Evolutionary conservation across 176 grass and related monocot genomes (phyloP).

Genomic region (Otatea glauca): DNA sequence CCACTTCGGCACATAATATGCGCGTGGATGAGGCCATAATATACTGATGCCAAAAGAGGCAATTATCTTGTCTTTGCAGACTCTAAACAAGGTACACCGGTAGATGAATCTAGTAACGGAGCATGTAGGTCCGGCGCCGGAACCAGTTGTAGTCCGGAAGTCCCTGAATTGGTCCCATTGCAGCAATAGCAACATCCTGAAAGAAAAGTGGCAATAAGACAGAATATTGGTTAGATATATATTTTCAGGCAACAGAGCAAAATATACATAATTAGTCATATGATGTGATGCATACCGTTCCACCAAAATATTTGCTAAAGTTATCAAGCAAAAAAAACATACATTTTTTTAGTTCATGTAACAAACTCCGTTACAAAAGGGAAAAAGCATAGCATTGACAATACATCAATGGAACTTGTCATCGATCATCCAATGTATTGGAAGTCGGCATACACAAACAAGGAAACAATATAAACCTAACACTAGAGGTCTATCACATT

Average conservation of each 20-base stretch:
- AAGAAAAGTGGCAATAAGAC: not conserved
- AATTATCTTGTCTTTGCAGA: conserved; percentile 53
- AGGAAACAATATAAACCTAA: not conserved
- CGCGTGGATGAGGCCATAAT: conserved; percentile 50
- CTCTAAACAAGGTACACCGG: conserved; percentile 55
- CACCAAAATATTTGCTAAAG: not conserved
- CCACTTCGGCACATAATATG: conserved; percentile 41
- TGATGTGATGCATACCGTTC: not conserved
- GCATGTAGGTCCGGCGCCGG: conserved; percentile 95
- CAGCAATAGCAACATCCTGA: conserved; percentile 90
- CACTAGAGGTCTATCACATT: not conserved
- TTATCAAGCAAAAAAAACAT: conserved; percentile 8
- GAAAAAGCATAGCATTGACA: not conserved
- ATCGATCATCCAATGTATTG: not conserved
- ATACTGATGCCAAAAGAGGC: conserved; percentile 47
- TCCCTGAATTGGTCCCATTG: conserved; percentile 84
- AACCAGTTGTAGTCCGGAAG: conserved; percentile 99
- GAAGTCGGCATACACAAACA: not conserved
- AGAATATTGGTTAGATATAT: not conserved
- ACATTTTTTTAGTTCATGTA: not conserved
- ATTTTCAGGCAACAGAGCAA: not conserved
- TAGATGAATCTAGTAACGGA: conserved; percentile 71
- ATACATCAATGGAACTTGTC: not conserved
- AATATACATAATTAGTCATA: not conserved
- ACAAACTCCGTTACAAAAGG: not conserved